Percentiles rank a stretch among this genome's conserved stretches.
These are phyloP conservation scores for Filobasidium floriforme DNA, from an alignment of 768 basidiomycete genomes.

Conservation along the genomic window DNA sequence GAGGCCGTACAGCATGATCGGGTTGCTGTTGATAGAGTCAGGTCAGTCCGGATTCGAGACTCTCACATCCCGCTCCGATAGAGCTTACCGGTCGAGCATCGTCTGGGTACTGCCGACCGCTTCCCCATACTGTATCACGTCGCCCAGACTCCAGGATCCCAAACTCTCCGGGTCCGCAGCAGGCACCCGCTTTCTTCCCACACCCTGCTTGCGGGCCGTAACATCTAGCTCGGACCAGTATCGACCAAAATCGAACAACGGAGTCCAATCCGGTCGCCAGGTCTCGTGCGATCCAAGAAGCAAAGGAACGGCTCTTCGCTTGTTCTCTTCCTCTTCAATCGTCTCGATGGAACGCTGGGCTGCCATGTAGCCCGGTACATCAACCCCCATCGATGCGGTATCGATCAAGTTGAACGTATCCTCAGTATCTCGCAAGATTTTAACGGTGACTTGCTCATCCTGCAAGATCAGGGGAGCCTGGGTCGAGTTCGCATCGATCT, in stretches of 20 bases:
- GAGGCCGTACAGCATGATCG: conserved; percentile 58
- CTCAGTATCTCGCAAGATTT: conserved; percentile 47
- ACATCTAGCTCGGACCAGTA: conserved; percentile 56
- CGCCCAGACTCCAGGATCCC: conserved; percentile 54
- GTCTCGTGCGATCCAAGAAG: conserved; percentile 28
- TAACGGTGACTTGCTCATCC: conserved; percentile 56
- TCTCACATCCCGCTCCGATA: background rate
- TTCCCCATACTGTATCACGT: conserved; percentile 75
- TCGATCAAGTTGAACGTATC: too few species aligned
- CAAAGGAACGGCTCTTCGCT: too few species aligned
- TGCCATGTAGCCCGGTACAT: conserved; percentile 21
- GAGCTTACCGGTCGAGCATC: conserved; percentile 74
- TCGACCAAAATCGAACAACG: conserved; percentile 60
- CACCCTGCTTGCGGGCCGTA: conserved; percentile 22
- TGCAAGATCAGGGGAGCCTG: conserved; percentile 34
- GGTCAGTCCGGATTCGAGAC: conserved; percentile 12
- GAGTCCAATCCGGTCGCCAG: conserved; percentile 50
- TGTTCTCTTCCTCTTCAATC: too few species aligned
- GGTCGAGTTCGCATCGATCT: conserved; percentile 39
- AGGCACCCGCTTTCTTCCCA: conserved; percentile 23
- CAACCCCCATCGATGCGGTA: background rate
- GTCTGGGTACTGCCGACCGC: conserved; percentile 91
- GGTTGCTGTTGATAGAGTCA: conserved; percentile 56
- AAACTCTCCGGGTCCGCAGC: conserved; percentile 21
- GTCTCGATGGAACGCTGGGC: too few species aligned